Evolutionary conservation across 2,329 filamentous ascomycete species (phyloP), one percentile per base, ranked within the genome.

Genomic region (Ophiocordyceps unilateralis): DNA sequence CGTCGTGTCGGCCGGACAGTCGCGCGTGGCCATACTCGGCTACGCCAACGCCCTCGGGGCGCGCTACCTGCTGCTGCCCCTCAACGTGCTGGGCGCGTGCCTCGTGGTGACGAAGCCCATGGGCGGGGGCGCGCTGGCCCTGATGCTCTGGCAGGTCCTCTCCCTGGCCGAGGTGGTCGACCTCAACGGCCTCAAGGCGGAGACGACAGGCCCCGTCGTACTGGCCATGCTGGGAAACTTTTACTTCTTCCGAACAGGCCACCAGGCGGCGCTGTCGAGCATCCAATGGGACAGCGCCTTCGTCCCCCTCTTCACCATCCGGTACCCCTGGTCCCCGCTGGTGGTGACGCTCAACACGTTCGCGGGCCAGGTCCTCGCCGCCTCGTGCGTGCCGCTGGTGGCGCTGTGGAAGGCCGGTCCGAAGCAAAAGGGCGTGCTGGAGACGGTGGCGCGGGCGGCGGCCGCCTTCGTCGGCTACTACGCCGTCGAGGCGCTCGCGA

Each of bases 281-380:
- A 89, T 98, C 55, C 91, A 98, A 57, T 98, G 91, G 91, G 91
- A 98, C 63, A 76, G 77, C 19, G 89, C 87, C 3, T 98, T 98
- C 63, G 84, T 98, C 50, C 83, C 89, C 0, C 71, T 96, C 8
- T 77, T 81, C 45, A 76, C 75, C 6, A 76, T 98, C 49, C 75
- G 76, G 45, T 95, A 98, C 62, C 91, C 91, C 1, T 95, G 84
- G 83, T 83, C 78, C 0, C 88, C 88, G 0, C 56, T 96, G 2
- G 68, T 91, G 21, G 76, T 98, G 30, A 65, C 76, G 1, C 70
- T 93, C 46, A 98, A 96, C 66, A 87, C 83, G 1, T 94, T 91
- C 52, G 88, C 82, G 9, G 81, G 85, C 0, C 89, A 93, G 58
- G 86, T 96, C 46, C 66, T 96, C 1, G 83, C 85, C 34, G 82